These are phyloP conservation scores for Hemerocallis citrina DNA, from an alignment of 106 monocot species.

Conservation along the genomic window DNA sequence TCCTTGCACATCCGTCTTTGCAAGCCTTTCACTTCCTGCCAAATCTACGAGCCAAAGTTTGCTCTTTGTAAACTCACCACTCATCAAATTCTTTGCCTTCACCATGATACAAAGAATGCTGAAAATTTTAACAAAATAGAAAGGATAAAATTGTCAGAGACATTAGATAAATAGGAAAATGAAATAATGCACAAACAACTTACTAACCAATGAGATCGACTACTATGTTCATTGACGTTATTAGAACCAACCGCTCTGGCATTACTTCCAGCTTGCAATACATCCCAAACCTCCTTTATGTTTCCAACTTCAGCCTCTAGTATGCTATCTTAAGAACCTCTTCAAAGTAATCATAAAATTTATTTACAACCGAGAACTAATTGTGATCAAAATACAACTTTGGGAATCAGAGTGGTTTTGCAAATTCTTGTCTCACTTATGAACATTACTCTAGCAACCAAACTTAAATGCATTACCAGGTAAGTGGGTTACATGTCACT, in stretches of 20 bases:
- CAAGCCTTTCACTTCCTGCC: constrained; percentile 82
- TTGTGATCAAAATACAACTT: too few species aligned
- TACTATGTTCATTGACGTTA: constrained; percentile 88
- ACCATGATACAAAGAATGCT: constrained; percentile 83
- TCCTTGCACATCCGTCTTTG: constrained; percentile 77
- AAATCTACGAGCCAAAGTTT: constrained; percentile 94
- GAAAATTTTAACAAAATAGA: constrained; percentile 10
- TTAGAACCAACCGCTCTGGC: constrained; percentile 85
- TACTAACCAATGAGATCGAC: constrained; percentile 82
- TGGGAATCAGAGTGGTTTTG: too few species aligned
- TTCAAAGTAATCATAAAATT: too few species aligned
- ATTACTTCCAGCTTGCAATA: constrained; percentile 70
- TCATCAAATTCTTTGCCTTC: constrained; percentile 61
- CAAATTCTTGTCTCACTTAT: too few species aligned
- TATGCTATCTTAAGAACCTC: too few species aligned
- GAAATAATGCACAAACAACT: not conserved
- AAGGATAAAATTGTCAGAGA: not conserved
- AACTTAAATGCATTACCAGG: too few species aligned
- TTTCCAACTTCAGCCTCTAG: constrained; percentile 68
- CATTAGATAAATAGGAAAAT: constrained; percentile 1
- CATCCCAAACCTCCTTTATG: constrained; percentile 72
- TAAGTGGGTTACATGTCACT: too few species aligned
- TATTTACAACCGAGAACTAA: too few species aligned
- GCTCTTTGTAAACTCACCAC: constrained; percentile 64
- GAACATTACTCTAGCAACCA: too few species aligned